Evolutionary conservation across 768 basidiomycete species (phyloP).

Genomic region (Kockovaella imperatae): DNA sequence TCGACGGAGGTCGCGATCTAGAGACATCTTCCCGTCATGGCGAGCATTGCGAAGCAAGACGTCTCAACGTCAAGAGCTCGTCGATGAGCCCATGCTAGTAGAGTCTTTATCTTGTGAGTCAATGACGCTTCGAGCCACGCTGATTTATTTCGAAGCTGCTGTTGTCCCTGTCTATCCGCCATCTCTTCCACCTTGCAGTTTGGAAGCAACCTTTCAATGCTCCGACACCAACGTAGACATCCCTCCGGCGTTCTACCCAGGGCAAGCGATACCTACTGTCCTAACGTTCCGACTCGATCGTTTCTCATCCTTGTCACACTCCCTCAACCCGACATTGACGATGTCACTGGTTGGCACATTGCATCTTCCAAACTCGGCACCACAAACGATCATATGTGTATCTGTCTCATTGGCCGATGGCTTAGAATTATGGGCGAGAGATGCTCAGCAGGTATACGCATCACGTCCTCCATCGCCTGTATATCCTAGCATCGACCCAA

Average conservation of each 20-base stretch:
- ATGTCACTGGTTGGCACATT: conserved; percentile 39
- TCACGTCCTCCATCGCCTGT: conserved; percentile 7
- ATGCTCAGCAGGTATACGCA: conserved; percentile 24
- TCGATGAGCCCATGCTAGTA: conserved; percentile 18
- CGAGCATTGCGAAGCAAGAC: conserved; percentile 3
- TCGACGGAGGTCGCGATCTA: conserved; percentile 9
- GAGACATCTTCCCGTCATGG: conserved; percentile 20
- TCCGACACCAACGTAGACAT: conserved; percentile 26
- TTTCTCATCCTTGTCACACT: conserved; percentile 26
- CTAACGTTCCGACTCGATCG: conserved; percentile 30
- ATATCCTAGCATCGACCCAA: conserved; percentile 17
- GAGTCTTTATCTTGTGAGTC: conserved; percentile 14
- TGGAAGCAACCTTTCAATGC: conserved; percentile 21
- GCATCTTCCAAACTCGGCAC: conserved; percentile 12
- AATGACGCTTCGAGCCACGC: background rate
- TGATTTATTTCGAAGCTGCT: conserved; percentile 6
- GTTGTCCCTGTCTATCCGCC: conserved; percentile 22
- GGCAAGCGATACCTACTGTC: conserved; percentile 36
- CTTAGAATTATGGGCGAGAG: conserved; percentile 31
- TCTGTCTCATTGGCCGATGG: conserved; percentile 36
- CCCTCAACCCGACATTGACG: conserved; percentile 29
- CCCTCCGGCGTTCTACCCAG: conserved; percentile 39
- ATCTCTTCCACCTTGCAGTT: conserved; percentile 19
- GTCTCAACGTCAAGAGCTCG: conserved; percentile 8
- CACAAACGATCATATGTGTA: conserved; percentile 38